Evolutionary conservation across 441 rosid species (phyloP).

Genomic region (Raphanus hybrid): DNA sequence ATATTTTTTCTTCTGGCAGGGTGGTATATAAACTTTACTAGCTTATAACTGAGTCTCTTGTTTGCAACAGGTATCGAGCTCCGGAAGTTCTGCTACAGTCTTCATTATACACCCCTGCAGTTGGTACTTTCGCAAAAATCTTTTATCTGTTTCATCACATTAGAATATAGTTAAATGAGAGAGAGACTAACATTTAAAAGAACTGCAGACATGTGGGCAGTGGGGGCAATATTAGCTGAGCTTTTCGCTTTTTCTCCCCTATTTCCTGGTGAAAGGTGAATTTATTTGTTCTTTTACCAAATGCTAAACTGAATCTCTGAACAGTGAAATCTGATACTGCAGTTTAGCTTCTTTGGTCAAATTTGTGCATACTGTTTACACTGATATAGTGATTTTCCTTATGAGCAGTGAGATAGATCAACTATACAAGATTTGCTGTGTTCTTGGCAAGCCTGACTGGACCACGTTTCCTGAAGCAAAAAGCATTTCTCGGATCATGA

Average conservation of each 20-base stretch:
- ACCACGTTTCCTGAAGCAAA: conserved; percentile 75
- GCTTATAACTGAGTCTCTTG: conserved; percentile 25
- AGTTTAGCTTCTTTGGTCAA: not conserved
- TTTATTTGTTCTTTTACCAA: conserved; percentile 1
- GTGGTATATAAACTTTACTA: not conserved
- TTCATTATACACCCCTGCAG: conserved; percentile 68
- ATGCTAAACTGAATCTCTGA: not conserved
- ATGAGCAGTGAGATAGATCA: conserved; percentile 72
- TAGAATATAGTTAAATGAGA: not conserved
- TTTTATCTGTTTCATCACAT: not conserved
- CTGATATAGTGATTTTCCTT: conserved; percentile 18
- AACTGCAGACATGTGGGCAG: conserved; percentile 80
- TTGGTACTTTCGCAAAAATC: conserved; percentile 48
- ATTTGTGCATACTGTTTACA: not conserved
- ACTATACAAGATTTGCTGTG: conserved; percentile 65
- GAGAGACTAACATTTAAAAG: conserved; percentile 30
- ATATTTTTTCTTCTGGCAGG: not conserved
- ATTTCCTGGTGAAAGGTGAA: conserved; percentile 82
- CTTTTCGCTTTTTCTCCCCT: conserved; percentile 68
- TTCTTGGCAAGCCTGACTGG: conserved; percentile 76
- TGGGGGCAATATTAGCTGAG: conserved; percentile 79
- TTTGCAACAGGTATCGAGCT: conserved; percentile 66
- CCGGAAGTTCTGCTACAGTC: conserved; percentile 79
- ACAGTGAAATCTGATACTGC: not conserved
- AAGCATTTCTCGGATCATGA: conserved; percentile 65